Base-by-base conservation (phyloP, 345 rosid genomes). In the Ceriops tagal region DNA sequence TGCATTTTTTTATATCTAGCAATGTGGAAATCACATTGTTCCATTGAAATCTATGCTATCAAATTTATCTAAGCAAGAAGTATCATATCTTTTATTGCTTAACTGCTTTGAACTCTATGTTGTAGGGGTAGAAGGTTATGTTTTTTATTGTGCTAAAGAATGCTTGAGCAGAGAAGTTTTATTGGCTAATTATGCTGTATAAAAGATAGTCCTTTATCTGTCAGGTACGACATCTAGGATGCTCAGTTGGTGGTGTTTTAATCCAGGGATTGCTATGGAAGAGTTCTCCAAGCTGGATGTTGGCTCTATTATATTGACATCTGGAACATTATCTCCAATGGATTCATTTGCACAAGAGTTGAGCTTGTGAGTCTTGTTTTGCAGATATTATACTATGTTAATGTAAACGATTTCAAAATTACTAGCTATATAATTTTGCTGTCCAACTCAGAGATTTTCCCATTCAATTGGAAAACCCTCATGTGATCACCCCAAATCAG, bases 221-320 rank as follows among this genome's bases (percentile, higher is more conserved):
- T 80, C 79, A 92, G 99, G 92, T 73, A 90, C 85, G 82, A 69
- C 82, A 79, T 88, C 91, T 53, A 88, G 99, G 78, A 88, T 83
- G 22, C 87, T 95, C 66, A 86, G 99, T 73, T 95, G 99, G 97
- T 95, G 99, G 99, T 95, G 99, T 81, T 95, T 95, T 82, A 95
- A 84, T 87, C 99, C 99, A 64, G 99, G 97, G 75, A 77, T 92
- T 71, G 88, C 97, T 43, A 90, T 95, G 99, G 87, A 85, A 83
- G 92, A 84, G 73, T 85, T 95, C 72, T 77, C 89, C 34, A 73
- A 70, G 68, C 59, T 85, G 83, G 96, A 92, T 62, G 96, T 90
- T 74, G 89, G 93, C 64, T 88, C 99, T 71, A 85, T 95, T 67
- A 78, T 95, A 70, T 79, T 95, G 77, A 95, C 99, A 73, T 95